These are phyloP conservation scores for Pleurostoma richardsiae DNA, from an alignment of 2,329 filamentous ascomycete species.

Conservation along the genomic window DNA sequence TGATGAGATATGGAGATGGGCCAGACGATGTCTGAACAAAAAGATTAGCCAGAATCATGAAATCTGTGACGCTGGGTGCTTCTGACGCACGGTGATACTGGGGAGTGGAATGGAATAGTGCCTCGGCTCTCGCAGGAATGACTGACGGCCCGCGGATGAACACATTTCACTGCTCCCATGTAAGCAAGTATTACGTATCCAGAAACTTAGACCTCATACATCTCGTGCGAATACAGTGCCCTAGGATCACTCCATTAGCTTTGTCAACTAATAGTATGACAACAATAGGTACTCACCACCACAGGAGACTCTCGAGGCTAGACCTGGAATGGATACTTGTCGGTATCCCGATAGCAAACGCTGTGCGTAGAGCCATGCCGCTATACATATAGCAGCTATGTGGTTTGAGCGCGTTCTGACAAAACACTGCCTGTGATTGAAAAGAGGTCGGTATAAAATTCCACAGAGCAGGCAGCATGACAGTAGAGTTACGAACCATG, in stretches of 20 bases:
- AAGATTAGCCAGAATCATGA: background rate
- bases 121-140: background rate
- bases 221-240: constrained; percentile 12
- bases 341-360: constrained; percentile 23
- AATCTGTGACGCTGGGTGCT: background rate
- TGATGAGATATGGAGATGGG: background rate
- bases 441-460: too few relatives aligned
- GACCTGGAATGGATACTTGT: constrained; percentile 10
- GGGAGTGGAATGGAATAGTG: constrained; percentile 1
- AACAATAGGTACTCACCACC: constrained; percentile 8
- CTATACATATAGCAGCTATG: constrained; percentile 28
- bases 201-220: constrained; percentile 4
- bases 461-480: background rate
- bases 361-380: constrained; percentile 25
- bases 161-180: constrained; percentile 2
- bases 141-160: constrained; percentile 1
- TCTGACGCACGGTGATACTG: background rate
- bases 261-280: background rate
- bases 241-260: constrained; percentile 1
- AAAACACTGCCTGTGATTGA: constrained; percentile 16
- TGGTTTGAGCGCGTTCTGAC: constrained; percentile 24
- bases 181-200: background rate
- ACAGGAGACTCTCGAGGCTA: constrained; percentile 9
- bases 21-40: background rate
- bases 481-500: constrained; percentile 5